Percentiles rank a stretch among this genome's conserved stretches.
These are phyloP conservation scores for Clonostachys chloroleuca DNA, from an alignment of 2,329 filamentous ascomycete species.

Conservation along the genomic window DNA sequence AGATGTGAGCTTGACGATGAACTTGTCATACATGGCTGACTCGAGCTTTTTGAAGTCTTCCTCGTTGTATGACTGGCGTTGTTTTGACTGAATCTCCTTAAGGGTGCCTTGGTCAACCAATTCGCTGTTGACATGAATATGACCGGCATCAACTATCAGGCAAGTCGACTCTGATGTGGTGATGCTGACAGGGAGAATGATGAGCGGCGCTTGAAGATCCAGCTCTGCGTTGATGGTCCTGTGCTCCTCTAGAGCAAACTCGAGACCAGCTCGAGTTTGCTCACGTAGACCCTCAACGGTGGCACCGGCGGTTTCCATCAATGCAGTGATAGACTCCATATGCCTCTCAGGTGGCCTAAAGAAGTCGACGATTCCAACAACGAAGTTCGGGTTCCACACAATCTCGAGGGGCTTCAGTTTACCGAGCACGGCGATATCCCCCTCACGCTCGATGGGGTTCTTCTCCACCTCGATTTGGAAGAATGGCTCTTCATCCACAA, in stretches of 20 bases:
- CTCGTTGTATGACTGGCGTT: slow-evolving; percentile 80
- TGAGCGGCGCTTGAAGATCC: slow-evolving; percentile 90
- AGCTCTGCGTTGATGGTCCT: slow-evolving; percentile 97
- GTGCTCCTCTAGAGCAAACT: slow-evolving; percentile 95
- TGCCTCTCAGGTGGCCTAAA: slow-evolving; percentile 95
- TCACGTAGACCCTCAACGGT: slow-evolving; percentile 93
- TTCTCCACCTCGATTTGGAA: slow-evolving; percentile 92
- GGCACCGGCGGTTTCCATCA: slow-evolving; percentile 93
- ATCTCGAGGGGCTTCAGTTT: slow-evolving; percentile 95
- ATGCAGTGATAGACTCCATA: slow-evolving; percentile 95
- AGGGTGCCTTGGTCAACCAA: slow-evolving; percentile 89
- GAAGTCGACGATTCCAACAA: slow-evolving; percentile 88
- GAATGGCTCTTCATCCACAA: slow-evolving; percentile 55
- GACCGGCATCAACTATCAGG: slow-evolving; percentile 92
- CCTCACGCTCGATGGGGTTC: slow-evolving; percentile 88
- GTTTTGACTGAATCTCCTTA: slow-evolving; percentile 85
- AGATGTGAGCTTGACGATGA: slow-evolving; percentile 85
- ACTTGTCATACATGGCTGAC: slow-evolving; percentile 96
- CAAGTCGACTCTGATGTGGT: slow-evolving; percentile 77
- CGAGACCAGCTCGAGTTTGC: slow-evolving; percentile 90
- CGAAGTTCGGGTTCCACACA: slow-evolving; percentile 93
- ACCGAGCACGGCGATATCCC: slow-evolving; percentile 83
- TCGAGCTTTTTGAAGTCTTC: slow-evolving; percentile 86
- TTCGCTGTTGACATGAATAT: slow-evolving; percentile 90
- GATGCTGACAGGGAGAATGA: slow-evolving; percentile 94